Conservation (phyloP, 1,284 basidiomycete species). For the Rhodotorula sp. region DNA sequence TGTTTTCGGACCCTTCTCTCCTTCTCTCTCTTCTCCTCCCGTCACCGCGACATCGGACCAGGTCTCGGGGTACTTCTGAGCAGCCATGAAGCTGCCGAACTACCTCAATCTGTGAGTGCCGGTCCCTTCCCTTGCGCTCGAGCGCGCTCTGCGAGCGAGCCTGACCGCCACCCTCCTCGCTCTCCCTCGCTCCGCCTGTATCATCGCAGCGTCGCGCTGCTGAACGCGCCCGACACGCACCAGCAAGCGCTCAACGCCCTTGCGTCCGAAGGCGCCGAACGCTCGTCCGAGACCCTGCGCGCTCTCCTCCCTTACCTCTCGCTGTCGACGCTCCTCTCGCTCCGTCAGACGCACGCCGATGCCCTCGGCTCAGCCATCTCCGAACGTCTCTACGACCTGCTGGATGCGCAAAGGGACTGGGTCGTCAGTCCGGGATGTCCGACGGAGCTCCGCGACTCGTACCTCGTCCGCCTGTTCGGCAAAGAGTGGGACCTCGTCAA, state of each 20-base stretch:
- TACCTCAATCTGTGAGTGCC: constrained; percentile 15
- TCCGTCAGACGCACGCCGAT: not conserved
- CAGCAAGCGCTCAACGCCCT: not conserved
- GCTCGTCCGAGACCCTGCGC: not conserved
- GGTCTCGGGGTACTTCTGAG: not conserved
- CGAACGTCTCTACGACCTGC: not conserved
- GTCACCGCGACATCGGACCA: not conserved
- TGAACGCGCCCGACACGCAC: constrained; percentile 11
- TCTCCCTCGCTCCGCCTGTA: not conserved
- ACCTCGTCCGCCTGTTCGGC: constrained; percentile 14
- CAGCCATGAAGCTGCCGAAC: not conserved
- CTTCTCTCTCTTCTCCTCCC: not conserved
- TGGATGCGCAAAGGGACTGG: constrained; percentile 20
- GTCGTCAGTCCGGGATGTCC: constrained; percentile 5
- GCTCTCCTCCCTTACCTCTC: constrained; percentile 15
- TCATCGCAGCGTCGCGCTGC: constrained; percentile 7
- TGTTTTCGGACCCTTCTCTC: not conserved
- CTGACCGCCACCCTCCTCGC: not conserved
- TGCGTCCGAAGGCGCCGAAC: not conserved
- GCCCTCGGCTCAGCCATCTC: not conserved
- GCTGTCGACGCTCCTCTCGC: constrained; percentile 12
- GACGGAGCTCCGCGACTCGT: constrained; percentile 3
- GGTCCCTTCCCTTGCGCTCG: not conserved
- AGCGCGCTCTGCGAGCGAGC: not conserved
- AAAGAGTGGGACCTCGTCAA: not conserved